Conservation (phyloP, 164 flowering plant genomes). For the Berberis vulgaris region DNA sequence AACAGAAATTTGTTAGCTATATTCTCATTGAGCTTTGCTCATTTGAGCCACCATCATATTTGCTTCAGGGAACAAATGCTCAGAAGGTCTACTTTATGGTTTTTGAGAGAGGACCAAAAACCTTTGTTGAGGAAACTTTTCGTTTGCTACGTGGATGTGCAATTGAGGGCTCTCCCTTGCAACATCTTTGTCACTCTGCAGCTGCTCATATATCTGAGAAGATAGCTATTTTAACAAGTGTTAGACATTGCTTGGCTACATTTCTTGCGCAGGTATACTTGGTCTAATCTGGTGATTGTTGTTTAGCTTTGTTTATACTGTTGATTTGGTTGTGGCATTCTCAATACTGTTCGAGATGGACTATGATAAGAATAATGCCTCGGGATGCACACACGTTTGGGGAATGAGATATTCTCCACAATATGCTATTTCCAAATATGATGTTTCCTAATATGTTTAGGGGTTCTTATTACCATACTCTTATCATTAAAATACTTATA, state of each 20-base stretch:
- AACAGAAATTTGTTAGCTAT: no score
- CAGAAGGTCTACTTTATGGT: slow-evolving; percentile 48
- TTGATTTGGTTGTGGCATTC: background rate
- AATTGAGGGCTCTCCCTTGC: slow-evolving; percentile 41
- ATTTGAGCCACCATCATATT: background rate
- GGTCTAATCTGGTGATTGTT: background rate
- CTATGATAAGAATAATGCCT: no score
- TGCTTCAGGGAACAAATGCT: slow-evolving; percentile 18
- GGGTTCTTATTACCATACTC: no score
- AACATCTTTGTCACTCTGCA: slow-evolving; percentile 45
- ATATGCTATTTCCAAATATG: no score
- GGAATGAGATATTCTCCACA: no score
- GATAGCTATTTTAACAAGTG: slow-evolving; percentile 42
- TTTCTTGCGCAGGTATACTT: slow-evolving; percentile 76
- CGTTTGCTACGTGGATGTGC: slow-evolving; percentile 38
- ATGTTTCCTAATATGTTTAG: no score
- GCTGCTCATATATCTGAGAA: slow-evolving; percentile 58
- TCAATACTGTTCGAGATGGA: background rate
- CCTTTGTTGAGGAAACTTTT: slow-evolving; percentile 52
- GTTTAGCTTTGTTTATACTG: background rate
- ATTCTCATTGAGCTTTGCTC: background rate
- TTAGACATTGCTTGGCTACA: slow-evolving; percentile 55
- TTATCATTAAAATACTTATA: no score
- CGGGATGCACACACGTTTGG: no score
- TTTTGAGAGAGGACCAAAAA: slow-evolving; percentile 80